Evolutionary conservation across 2,329 filamentous ascomycete species (phyloP), one percentile per base, ranked within the genome.

Genomic region (Pyrenophora graminea): DNA sequence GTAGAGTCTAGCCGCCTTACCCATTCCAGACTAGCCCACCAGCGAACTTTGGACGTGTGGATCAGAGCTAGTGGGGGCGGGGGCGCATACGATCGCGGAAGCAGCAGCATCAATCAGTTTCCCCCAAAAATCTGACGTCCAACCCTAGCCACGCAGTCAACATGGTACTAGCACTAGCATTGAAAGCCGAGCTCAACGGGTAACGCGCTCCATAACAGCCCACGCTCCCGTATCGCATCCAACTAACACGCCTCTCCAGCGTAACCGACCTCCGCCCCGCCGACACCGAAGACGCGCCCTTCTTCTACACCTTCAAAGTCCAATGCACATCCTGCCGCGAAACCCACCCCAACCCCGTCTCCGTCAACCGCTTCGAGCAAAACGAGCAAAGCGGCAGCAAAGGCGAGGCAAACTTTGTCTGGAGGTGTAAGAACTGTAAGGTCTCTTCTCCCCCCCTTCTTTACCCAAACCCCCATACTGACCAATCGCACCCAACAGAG

Each of bases 321-420:
- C 90, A 97, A 79, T 99, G 94, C 77, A 97, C 91, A n/a, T 96
- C 92, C 47, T 99, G 94, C 75, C 86, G 91, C 54, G 94, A 99
- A 74, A 86, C 82, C 1, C 92, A 99, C 72, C 83, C 88, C 9
- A 99, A 97, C 65, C 86, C 84, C 77, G 85, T 99, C 45, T 88
- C 86, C 49, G 84, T 97, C 58, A 96, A 84, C 76, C 88, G 93
- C 57, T 96, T 95, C 79, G 93, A 97, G 71, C 82, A 80, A 67
- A 92, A 95, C 70, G 91, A 97, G 59, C 86, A 97, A 73, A 94
- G 90, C 58, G 92, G 92, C 31, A 97, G 92, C 73, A 85, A 91
- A 67, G 94, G 94, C 59, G 92, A 97, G 75, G 94, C 94, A 55
- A 97, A 97, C 75, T 99, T 99, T 75, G 94, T 99, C n/a, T 99